A percentile compares a stretch with the other conserved stretches of the same genome.
Conservation (phyloP, 805 yeast species). For the Candida xiaguanensis region DNA sequence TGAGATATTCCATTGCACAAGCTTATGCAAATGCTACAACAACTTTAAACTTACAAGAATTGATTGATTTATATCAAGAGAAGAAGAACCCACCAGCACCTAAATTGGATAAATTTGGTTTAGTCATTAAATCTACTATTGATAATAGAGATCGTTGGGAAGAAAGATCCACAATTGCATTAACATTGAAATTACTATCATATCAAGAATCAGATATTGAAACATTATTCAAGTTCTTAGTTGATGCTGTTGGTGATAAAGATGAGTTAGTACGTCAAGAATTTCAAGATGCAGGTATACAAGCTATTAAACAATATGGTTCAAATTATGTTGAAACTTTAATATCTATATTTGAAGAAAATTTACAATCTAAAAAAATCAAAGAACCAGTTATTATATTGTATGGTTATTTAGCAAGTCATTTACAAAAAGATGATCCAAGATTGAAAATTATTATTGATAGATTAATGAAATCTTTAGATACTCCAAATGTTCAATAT, state of each 20-base stretch:
- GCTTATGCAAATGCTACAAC: slow-evolving; percentile 57
- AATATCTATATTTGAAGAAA: slow-evolving; percentile 75
- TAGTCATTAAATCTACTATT: slow-evolving; percentile 58
- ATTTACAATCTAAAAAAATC: slow-evolving; percentile 54
- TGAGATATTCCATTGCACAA: slow-evolving; percentile 69
- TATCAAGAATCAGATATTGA: slow-evolving; percentile 40
- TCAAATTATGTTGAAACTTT: slow-evolving; percentile 62
- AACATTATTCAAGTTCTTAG: slow-evolving; percentile 57
- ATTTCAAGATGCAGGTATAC: slow-evolving; percentile 85
- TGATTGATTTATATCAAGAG: slow-evolving; percentile 55
- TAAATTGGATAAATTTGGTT: slow-evolving; percentile 73
- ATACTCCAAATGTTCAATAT: slow-evolving; percentile 82
- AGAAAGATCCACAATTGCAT: slow-evolving; percentile 76
- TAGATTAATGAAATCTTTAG: slow-evolving; percentile 68
- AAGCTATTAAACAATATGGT: slow-evolving; percentile 65
- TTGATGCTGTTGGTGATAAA: slow-evolving; percentile 71
- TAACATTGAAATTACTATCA: slow-evolving; percentile 56
- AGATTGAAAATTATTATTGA: slow-evolving; percentile 65
- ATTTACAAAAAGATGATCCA: slow-evolving; percentile 62
- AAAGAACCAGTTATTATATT: slow-evolving; percentile 80
- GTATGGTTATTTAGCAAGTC: slow-evolving; percentile 89
- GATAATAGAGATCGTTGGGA: slow-evolving; percentile 80
- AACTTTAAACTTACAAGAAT: slow-evolving; percentile 35
- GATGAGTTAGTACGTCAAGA: slow-evolving; percentile 73
- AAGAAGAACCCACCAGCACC: slow-evolving; percentile 76